Evolutionary conservation across 495 filamentous ascomycete species (phyloP), one percentile per base, ranked within the genome.

Genomic region (Podospora pseudopauciseta): DNA sequence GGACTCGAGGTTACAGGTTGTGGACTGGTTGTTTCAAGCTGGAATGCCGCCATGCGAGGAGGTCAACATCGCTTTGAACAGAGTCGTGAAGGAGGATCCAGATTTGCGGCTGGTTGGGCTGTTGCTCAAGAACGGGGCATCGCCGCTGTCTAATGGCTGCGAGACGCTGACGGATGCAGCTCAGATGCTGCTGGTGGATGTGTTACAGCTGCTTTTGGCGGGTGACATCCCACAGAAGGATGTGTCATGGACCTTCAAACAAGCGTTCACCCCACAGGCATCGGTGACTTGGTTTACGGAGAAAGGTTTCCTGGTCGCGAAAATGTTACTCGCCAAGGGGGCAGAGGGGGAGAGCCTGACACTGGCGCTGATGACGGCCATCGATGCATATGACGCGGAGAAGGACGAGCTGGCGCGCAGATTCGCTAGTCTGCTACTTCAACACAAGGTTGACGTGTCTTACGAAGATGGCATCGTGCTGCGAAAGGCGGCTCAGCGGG

Each of bases 111-210:
- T 85, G 1, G 74, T 84, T 0, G 71, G 75, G 57, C 73, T 84
- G 0, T 69, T 85, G 23, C 69, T 85, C 0, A 65, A 57, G 5
- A 68, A 83, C 19, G 73, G 80, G n/a, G 82, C 80, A 26, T 82
- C 80, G 0, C 79, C 82, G 6, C 58, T 77, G 34, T 69, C 71
- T 1, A 83, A 82, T 60, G 73, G 73, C 55, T 85, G 82, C 67
- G 76, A 81, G 74, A 79, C 80, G 18, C 63, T 85, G 58, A 74
- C 81, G 4, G 81, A 84, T 54, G 82, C 81, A 1, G 72, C 75
- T 0, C 72, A 73, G 67, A 73, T 72, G 5, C 65, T 80, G 6
- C 54, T 74, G 9, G 60, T 75, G 3, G 74, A 78, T 11, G 68
- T 81, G n/a, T 74, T 85, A 39, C 64, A 69, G 9, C 67, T 77